Percentiles rank a stretch among this genome's conserved stretches.
Evolutionary conservation across 768 basidiomycete genomes (phyloP).

Genomic region (Phlebiopsis flavidoalba): DNA sequence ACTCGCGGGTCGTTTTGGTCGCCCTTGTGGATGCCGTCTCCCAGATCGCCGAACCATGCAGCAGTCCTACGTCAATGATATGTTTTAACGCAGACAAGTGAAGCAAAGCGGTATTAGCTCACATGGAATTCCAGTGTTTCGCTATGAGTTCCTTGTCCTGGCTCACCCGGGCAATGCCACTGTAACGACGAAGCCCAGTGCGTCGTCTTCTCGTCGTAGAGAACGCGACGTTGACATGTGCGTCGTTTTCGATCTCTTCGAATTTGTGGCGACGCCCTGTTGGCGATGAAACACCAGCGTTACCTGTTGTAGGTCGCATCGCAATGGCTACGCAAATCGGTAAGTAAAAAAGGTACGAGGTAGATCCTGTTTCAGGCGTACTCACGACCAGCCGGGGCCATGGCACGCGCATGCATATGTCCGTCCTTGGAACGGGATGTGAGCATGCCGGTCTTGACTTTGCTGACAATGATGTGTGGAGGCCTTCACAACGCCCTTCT

Average conservation of each 20-base stretch:
- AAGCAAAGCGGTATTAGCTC: conserved; percentile 25
- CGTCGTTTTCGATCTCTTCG: conserved; percentile 70
- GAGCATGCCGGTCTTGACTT: conserved; percentile 68
- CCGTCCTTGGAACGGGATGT: conserved; percentile 68
- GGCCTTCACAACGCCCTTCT: conserved; percentile 71
- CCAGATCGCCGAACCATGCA: conserved; percentile 85
- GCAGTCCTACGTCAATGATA: conserved; percentile 35
- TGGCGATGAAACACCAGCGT: conserved; percentile 63
- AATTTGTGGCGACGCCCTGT: conserved; percentile 73
- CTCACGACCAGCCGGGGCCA: conserved; percentile 69
- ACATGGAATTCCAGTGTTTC: conserved; percentile 52
- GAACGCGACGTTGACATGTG: conserved; percentile 78
- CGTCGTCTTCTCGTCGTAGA: conserved; percentile 46
- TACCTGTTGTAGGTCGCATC: conserved; percentile 43
- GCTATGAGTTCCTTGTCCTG: conserved; percentile 60
- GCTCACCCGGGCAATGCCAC: conserved; percentile 64
- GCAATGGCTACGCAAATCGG: neutral
- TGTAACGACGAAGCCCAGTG: conserved; percentile 78
- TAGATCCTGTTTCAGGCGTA: no score
- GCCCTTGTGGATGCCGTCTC: conserved; percentile 83
- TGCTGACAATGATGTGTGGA: conserved; percentile 57
- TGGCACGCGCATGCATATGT: conserved; percentile 72
- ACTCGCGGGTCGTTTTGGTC: conserved; percentile 75
- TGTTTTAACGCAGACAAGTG: neutral
- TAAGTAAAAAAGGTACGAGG: no score